These are phyloP conservation scores for Podospora conica DNA, from an alignment of 495 filamentous ascomycete genomes.

Conservation along the genomic window DNA sequence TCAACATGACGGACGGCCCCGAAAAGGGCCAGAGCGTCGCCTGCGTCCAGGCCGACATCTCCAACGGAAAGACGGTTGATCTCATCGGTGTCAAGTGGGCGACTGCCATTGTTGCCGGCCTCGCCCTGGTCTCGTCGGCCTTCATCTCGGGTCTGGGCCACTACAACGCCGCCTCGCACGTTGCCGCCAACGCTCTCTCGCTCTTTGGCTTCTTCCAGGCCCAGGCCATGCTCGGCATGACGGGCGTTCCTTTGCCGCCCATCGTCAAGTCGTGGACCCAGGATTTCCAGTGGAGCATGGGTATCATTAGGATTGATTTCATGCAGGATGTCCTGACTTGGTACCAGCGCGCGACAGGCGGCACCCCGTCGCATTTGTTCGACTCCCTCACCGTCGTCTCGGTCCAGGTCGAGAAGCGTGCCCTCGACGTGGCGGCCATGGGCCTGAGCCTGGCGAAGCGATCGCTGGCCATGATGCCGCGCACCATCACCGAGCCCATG, in stretches of 20 bases:
- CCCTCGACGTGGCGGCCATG: constrained; percentile 27
- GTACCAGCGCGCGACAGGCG: constrained; percentile 94
- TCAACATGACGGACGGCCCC: constrained; percentile 56
- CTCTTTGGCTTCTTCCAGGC: constrained; percentile 95
- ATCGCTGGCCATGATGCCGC: constrained; percentile 46
- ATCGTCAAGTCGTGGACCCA: constrained; percentile 94
- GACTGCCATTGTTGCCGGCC: constrained; percentile 84
- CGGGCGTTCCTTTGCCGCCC: constrained; percentile 72
- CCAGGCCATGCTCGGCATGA: constrained; percentile 92
- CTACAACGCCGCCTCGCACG: constrained; percentile 92
- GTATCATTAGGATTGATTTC: constrained; percentile 83
- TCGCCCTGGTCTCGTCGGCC: constrained; percentile 78
- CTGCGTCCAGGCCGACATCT: constrained; percentile 84
- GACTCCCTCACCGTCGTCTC: constrained; percentile 69
- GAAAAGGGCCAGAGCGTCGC: constrained; percentile 55
- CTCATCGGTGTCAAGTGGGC: constrained; percentile 84
- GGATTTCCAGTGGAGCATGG: constrained; percentile 99
- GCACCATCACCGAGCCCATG: constrained; percentile 40
- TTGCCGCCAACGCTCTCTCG: constrained; percentile 88
- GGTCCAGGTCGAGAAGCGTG: constrained; percentile 78
- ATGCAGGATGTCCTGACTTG: constrained; percentile 87
- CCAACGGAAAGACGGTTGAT: constrained; percentile 91
- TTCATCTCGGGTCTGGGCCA: constrained; percentile 80
- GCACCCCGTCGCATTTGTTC: constrained; percentile 75
- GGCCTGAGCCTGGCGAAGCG: constrained; percentile 40